Base-by-base conservation (phyloP, 345 rosid species). In the Camelina hispida region DNA sequence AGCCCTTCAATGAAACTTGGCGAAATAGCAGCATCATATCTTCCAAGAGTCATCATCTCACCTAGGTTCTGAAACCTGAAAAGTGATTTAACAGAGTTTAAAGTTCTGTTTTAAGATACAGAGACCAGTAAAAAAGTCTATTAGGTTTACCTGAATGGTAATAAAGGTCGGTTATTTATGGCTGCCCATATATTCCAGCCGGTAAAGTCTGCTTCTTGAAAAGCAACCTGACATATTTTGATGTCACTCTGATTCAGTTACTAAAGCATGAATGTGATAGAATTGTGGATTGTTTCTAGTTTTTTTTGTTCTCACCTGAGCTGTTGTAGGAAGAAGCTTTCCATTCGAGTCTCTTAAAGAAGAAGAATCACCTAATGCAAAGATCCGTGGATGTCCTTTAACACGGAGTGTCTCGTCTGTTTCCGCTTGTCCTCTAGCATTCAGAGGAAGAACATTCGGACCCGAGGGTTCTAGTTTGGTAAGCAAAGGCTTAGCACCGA, bases 121-220 rank as follows among this genome's bases (percentile, higher is more conserved):
- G 30, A 71, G 14, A 62, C 44, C 5, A 62, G 12, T 23, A 17
- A 13, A 22, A n/a, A 54, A 23, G 16, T 62, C 28, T 18, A 9
- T 22, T 25, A n/a, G 32, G 15, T 48, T 77, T 59, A 94, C 97
- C 93, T 91, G 79, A 94, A 94, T 13, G 98, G 98, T 68, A 94
- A 81, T 76, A 91, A 79, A 15, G 96, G 98, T 18, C 97, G 90
- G 79, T 73, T 72, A 81, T 94, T 94, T 48, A 91, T 91, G 60
- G 96, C 97, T 65, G 97, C 97, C 98, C 98, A 94, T 25, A 94
- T 79, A 83, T 94, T 94, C 97, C 97, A 94, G 80, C 96, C 97
- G 63, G 96, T 71, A 81, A 91, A 89, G 78, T 94, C 97, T 34
- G 98, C 98, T 81, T 91, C 97, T 81, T 91, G 97, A 81, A 94